Evolutionary conservation across 441 rosid species (phyloP).

Genomic region (Hura crepitans): DNA sequence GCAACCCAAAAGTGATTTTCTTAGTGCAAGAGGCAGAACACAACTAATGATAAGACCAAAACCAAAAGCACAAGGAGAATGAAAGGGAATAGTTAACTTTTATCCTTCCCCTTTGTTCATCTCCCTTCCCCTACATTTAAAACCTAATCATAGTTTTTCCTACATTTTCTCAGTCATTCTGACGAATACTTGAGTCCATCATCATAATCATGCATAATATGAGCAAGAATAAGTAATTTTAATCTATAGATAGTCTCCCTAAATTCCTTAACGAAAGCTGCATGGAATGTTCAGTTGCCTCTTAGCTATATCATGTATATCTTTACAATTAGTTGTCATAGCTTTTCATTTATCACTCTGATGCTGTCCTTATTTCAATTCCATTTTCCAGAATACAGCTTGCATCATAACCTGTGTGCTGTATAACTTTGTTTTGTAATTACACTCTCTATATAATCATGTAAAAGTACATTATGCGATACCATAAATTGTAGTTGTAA

Average conservation of each 20-base stretch:
- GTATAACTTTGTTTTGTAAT: not conserved
- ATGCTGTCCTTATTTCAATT: not conserved
- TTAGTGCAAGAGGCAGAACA: not conserved
- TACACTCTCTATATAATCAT: not conserved
- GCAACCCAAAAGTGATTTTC: slow-evolving; percentile 24
- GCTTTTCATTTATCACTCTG: not conserved
- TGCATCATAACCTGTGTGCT: not conserved
- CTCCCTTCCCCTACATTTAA: not conserved
- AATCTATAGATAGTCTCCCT: not conserved
- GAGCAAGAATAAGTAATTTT: not conserved
- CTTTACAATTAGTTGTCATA: not conserved
- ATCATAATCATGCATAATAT: not conserved
- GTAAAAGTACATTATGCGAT: not conserved
- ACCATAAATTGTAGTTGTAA: not conserved
- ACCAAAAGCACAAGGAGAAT: not conserved
- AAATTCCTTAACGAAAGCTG: not conserved
- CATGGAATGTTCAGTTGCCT: not conserved
- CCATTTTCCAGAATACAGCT: not conserved
- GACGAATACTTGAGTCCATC: not conserved
- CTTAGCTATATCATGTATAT: not conserved
- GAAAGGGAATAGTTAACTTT: not conserved
- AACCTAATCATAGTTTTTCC: not conserved
- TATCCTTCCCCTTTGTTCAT: not conserved
- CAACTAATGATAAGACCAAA: slow-evolving; percentile 4
- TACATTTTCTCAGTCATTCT: not conserved